Evolutionary conservation across 2,329 filamentous ascomycete species (phyloP).

Genomic region (Spiromastix sp.): DNA sequence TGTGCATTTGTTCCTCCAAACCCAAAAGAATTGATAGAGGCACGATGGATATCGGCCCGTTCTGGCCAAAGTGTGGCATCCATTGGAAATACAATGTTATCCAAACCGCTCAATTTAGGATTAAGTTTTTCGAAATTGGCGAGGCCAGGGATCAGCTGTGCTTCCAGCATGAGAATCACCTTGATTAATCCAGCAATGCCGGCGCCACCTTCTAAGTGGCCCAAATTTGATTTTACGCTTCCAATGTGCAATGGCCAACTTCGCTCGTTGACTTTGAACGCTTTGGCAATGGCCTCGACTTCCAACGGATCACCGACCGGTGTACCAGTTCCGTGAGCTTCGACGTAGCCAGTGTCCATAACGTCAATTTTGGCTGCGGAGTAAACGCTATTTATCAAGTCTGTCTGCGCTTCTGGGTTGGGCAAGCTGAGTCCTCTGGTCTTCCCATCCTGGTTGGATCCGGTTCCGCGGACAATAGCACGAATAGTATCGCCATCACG

Average conservation of each 20-base stretch:
- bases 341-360: constrained; percentile 5
- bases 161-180: constrained; percentile 12
- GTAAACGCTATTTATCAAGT: constrained; percentile 11
- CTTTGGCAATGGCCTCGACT: not conserved
- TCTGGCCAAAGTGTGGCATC: constrained; percentile 17
- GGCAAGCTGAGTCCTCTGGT: constrained; percentile 16
- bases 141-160: constrained; percentile 6
- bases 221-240: constrained; percentile 6
- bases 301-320: constrained; percentile 5
- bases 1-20: constrained; percentile 10
- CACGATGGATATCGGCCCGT: constrained; percentile 4
- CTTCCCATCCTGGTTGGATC: constrained; percentile 15
- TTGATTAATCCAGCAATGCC: constrained; percentile 10
- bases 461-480: constrained; percentile 19
- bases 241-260: constrained; percentile 4
- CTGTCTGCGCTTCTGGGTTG: constrained; percentile 14
- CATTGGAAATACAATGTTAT: constrained; percentile 11
- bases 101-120: constrained; percentile 14
- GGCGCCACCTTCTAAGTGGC: constrained; percentile 8
- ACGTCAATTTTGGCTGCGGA: constrained; percentile 4
- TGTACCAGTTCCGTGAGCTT: constrained; percentile 9
- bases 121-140: constrained; percentile 6
- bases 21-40: constrained; percentile 16
- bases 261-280: not conserved
- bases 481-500: constrained; percentile 21